Percentiles rank a stretch among this genome's conserved stretches.
Evolutionary conservation across 345 rosid species (phyloP).

Genomic region (Lagerstroemia speciosa): DNA sequence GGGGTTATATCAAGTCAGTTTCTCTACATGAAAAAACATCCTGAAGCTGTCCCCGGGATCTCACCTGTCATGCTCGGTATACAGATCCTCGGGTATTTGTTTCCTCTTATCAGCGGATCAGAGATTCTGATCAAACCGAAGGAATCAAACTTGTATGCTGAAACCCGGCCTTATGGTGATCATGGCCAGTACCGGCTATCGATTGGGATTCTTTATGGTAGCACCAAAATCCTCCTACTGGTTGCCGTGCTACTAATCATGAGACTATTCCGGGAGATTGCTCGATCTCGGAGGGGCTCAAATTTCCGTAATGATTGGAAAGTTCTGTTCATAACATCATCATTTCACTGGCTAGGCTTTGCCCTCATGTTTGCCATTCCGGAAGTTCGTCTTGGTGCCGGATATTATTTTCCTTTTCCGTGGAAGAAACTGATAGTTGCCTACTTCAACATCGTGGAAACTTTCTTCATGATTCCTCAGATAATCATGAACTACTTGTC

Average conservation of each 20-base stretch:
- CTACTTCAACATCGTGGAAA: neutral
- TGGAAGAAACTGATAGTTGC: neutral
- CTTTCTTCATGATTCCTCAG: neutral
- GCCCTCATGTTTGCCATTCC: neutral
- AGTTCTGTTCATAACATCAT: neutral
- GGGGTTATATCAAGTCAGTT: neutral
- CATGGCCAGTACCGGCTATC: neutral
- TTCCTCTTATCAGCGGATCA: neutral
- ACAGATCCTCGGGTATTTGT: conserved; percentile 1
- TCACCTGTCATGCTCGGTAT: conserved; percentile 4
- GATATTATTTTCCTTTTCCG: neutral
- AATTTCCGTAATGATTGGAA: neutral
- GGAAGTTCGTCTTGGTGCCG: too few relatives aligned
- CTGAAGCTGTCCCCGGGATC: neutral
- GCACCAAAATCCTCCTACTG: neutral
- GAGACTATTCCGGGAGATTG: neutral
- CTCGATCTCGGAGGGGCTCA: neutral
- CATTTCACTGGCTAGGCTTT: neutral
- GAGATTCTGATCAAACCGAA: neutral
- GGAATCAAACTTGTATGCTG: conserved; percentile 1
- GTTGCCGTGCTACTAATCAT: neutral
- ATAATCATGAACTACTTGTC: neutral
- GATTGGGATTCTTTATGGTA: neutral
- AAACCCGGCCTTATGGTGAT: neutral
- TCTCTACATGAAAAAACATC: neutral